Base-by-base conservation (phyloP, 495 filamentous ascomycete species). In the Parathielavia hyrcaniae region DNA sequence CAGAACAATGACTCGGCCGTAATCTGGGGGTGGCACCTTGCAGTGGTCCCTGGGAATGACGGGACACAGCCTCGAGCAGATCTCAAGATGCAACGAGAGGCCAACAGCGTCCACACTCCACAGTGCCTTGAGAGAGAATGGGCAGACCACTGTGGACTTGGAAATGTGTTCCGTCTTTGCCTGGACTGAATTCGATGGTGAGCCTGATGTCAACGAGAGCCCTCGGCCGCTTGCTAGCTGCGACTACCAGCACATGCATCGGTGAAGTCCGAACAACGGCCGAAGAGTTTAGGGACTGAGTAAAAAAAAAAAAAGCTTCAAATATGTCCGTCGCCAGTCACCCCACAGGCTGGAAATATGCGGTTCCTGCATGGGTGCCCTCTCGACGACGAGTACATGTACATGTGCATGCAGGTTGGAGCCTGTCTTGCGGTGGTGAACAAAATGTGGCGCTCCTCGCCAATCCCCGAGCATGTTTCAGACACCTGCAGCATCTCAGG, bases 1-100 rank as follows among this genome's bases (percentile, higher is more conserved):
- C 35, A 20, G 17, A 9, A 40, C 4, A 36, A 30, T 30, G 26
- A 30, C 26, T 3, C 0, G 12, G 36, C 19, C 35, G 26, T 2
- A 26, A 10, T 22, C n/a, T 41, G 50, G 36, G n/a, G 16, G 50
- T 52, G 19, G 34, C 35, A 22, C 17, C 19, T 13, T 17, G 20
- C n/a, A n/a, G 17, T 52, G 50, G 19, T 10, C 14, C 14, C 4
- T n/a, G n/a, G n/a, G 9, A 40, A 16, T n/a, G 20, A 39, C 5
- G 19, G 17, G 43, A 19, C 50, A 40, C 50, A 16, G 50, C 50
- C 50, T 52, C 19, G 26, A 30, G 50, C 50, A n/a, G 50, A 52
- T 52, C 36, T 52, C 12, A 5, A 4, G 16, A 39, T 52, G 50
- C 50, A 52, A 36, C n/a, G 20, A 17, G 32, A 52, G 14, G 32